Evolutionary conservation across 2,329 filamentous ascomycete species (phyloP), one percentile per base, ranked within the genome.

Genomic region (Reticulascus tulasneorum): DNA sequence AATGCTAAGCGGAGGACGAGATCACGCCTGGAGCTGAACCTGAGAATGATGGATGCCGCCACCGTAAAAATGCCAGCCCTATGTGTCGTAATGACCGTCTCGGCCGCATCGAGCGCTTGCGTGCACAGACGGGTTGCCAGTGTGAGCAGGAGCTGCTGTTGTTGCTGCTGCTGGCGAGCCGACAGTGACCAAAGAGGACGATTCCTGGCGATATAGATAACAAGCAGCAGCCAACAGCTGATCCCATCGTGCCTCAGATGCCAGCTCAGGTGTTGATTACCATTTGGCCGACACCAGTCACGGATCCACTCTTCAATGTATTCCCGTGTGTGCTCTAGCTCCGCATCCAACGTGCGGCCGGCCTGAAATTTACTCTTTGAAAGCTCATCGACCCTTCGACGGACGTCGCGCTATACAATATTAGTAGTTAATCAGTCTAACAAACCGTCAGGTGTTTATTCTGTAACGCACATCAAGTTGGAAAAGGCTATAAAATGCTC

Each of bases 221-320:
- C 26, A 9, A 37, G 23, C 7, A 37, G 25, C 12, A 37, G 24
- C 29, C 25, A 31, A 23, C 34, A 37, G 34, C 34, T 30, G 34
- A 37, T 25, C 6, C 26, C 25, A 12, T 37, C 34, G 17, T 37
- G 34, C 7, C 12, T 19, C 7, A 37, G 25, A 23, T 37, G 23
- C 34, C 34, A 37, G 27, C 32, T 37, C 8, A 33, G 25, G 9
- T 17, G 18, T 6, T 13, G 23, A 23, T 37, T 19, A 5, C 10
- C 23, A n/a, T 37, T 21, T n/a, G 21, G 12, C 9, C 8, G 34
- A 21, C 34, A 37, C 34, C 34, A 37, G 19, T 37, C 26, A 21
- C 15, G 27, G 23, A 33, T 37, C 34, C 34, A 37, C 19, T 31
- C 23, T 21, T 37, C 34, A 11, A 20, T 31, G 19, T 32, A 31